Conservation (phyloP, 2,329 filamentous ascomycete species). For the Penicillium sp. region DNA sequence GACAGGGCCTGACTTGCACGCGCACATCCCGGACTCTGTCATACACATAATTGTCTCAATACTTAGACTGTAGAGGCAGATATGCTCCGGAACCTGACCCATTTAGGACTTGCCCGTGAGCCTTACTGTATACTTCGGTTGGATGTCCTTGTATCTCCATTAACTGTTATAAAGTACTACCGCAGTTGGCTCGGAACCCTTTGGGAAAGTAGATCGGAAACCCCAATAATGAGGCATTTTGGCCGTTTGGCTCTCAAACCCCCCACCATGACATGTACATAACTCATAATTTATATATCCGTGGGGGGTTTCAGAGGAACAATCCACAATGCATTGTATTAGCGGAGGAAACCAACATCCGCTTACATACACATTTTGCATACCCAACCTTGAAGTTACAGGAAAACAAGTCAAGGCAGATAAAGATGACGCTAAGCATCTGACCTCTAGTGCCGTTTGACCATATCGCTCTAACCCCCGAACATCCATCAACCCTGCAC, state of each 20-base stretch:
- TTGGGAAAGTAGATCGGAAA: not conserved
- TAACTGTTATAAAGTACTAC: not conserved
- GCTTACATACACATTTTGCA: not conserved
- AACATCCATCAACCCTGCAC: no score
- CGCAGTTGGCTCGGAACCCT: not conserved
- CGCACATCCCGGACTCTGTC: not conserved
- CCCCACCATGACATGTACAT: not conserved
- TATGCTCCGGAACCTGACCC: not conserved
- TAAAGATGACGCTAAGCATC: no score
- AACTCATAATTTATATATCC: not conserved
- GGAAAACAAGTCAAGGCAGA: no score
- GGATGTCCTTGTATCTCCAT: no score
- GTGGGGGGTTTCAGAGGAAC: not conserved
- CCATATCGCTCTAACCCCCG: no score
- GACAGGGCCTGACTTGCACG: constrained; percentile 12
- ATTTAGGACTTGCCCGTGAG: not conserved
- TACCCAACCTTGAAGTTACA: no score
- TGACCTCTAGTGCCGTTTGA: no score
- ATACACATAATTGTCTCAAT: not conserved
- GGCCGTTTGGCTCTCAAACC: not conserved
- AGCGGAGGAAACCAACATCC: not conserved
- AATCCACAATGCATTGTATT: not conserved
- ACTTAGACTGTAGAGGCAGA: not conserved
- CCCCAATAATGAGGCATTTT: not conserved
- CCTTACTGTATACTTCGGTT: not conserved